These are phyloP conservation scores for Adansonia madagascariensis DNA, from an alignment of 441 rosid species.

Conservation along the genomic window DNA sequence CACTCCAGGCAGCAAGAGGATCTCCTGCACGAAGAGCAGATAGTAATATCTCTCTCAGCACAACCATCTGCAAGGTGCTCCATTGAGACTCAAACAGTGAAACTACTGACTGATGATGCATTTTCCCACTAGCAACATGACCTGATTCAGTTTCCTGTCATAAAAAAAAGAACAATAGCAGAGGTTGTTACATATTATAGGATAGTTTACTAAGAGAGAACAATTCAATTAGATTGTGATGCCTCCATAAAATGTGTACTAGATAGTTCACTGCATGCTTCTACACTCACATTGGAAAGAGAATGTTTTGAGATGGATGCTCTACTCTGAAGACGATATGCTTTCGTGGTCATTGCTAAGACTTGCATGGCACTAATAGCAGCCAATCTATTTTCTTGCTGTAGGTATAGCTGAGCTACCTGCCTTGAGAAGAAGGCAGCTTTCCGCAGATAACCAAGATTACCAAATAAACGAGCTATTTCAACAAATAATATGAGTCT, in stretches of 20 bases:
- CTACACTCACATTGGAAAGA: conserved; percentile 41
- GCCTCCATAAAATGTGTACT: not conserved
- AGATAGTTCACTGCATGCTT: conserved; percentile 11
- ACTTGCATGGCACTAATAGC: conserved; percentile 98
- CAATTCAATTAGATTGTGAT: not conserved
- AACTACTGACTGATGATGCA: conserved; percentile 78
- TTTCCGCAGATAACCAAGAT: conserved; percentile 87
- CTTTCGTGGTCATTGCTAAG: conserved; percentile 93
- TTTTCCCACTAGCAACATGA: conserved; percentile 69
- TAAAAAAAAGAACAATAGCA: conserved; percentile 39
- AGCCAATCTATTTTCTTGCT: conserved; percentile 89
- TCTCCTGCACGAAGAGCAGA: conserved; percentile 98
- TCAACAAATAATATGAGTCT: conserved; percentile 85
- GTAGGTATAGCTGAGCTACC: conserved; percentile 93
- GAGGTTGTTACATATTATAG: conserved; percentile 5
- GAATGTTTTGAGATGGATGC: conserved; percentile 62
- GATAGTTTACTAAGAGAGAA: not conserved
- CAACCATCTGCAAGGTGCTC: conserved; percentile 99
- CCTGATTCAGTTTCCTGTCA: conserved; percentile 60
- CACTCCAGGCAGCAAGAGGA: conserved; percentile 98
- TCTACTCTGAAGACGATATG: conserved; percentile 89
- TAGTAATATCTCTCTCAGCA: conserved; percentile 88
- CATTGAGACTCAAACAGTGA: conserved; percentile 93
- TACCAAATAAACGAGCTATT: conserved; percentile 91
- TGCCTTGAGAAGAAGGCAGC: conserved; percentile 98